These are phyloP conservation scores for Epichloe aotearoae DNA, from an alignment of 2,329 filamentous ascomycete genomes.

Conservation along the genomic window DNA sequence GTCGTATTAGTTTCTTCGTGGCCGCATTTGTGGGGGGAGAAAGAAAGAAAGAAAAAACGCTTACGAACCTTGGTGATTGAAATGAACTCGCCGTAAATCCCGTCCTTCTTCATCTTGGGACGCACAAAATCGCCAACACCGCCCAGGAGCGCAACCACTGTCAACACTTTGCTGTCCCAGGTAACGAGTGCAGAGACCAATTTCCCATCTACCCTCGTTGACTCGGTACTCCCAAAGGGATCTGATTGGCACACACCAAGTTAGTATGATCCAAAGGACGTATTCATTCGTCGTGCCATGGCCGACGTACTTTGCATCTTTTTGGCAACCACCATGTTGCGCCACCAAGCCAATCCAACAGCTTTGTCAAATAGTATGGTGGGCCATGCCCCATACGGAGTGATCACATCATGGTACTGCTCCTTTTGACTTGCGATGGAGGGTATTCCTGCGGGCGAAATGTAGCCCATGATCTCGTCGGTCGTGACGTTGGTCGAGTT, in stretches of 20 bases:
- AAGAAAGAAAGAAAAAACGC: fast-evolving
- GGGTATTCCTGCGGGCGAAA: constrained; percentile 27
- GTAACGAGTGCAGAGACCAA: constrained; percentile 25
- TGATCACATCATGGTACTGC: constrained; percentile 28
- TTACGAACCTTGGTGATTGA: constrained; percentile 14
- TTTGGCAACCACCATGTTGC: constrained; percentile 26
- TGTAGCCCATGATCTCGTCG: constrained; percentile 25
- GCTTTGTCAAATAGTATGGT: constrained; percentile 23
- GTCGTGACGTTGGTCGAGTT: constrained; percentile 25
- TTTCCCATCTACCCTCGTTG: constrained; percentile 24
- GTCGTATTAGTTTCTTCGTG: background rate
- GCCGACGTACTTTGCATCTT: constrained; percentile 28
- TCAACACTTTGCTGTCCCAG: constrained; percentile 31
- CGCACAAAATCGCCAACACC: constrained; percentile 25
- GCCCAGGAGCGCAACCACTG: constrained; percentile 24
- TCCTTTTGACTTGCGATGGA: constrained; percentile 26
- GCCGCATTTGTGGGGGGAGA: too few relatives aligned
- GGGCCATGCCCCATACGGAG: constrained; percentile 26
- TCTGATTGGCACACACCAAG: constrained; percentile 11
- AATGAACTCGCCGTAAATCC: constrained; percentile 25
- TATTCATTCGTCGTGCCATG: background rate
- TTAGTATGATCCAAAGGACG: background rate
- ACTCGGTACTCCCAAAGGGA: constrained; percentile 25
- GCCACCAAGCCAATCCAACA: constrained; percentile 29
- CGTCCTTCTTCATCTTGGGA: constrained; percentile 22